phyloP scores from a whole-genome alignment of 1,284 basidiomycete genomes.

The Ceratobasidium sp. region DNA sequence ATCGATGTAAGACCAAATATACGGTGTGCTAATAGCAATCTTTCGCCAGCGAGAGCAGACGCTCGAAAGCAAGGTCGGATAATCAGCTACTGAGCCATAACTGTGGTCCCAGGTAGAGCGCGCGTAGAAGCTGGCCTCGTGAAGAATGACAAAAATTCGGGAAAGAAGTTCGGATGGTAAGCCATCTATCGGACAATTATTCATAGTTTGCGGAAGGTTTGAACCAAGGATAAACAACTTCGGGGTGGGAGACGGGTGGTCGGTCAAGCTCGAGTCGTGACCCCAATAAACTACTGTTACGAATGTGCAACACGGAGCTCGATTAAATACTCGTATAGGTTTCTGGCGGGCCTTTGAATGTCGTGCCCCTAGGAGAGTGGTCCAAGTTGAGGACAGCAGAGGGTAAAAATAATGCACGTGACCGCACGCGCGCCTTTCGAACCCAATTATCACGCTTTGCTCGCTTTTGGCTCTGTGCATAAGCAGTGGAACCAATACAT shows the following conservation, averaged over 20 bases:
- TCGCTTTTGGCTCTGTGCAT: not conserved
- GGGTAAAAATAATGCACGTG: no score
- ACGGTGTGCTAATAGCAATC: constrained; percentile 2
- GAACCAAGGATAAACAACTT: not conserved
- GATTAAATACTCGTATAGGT: no score
- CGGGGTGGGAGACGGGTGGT: no score
- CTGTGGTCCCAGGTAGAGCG: not conserved
- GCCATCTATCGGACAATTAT: constrained; percentile 6
- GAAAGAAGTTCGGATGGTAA: constrained; percentile 26
- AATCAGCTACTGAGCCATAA: not conserved
- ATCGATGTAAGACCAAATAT: constrained; percentile 14
- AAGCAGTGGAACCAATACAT: not conserved
- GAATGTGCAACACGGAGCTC: no score
- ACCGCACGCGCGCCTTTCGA: no score
- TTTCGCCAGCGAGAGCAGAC: constrained; percentile 35
- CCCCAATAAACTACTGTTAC: no score
- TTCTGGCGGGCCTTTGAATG: no score
- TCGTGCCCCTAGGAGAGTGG: no score
- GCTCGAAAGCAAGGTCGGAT: constrained; percentile 12
- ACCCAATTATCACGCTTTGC: no score
- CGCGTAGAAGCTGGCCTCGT: not conserved
- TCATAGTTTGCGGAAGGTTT: not conserved
- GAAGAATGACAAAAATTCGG: constrained; percentile 12
- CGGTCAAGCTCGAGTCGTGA: no score
- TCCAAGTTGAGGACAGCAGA: no score